Evolutionary conservation across 2,329 filamentous ascomycete genomes (phyloP).

Genomic region (Aotearoamyces nothofagi): DNA sequence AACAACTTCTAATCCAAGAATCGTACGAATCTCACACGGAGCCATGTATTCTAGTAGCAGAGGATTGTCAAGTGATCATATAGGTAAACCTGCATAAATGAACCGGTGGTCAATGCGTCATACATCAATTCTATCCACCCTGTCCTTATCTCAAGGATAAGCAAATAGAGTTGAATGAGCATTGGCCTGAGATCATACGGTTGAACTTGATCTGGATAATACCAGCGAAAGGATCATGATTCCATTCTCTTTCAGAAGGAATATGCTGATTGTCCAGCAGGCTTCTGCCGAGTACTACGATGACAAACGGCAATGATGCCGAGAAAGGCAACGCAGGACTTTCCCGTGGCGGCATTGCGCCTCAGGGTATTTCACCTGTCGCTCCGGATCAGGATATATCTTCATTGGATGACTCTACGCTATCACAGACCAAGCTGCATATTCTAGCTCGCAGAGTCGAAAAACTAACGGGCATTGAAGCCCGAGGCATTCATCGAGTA

Average conservation of each 20-base stretch:
- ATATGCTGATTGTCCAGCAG: conserved; percentile 3
- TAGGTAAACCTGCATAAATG: conserved; percentile 13
- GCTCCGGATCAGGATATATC: conserved; percentile 6
- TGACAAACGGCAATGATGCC: conserved; percentile 5
- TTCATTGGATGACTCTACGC: conserved; percentile 5
- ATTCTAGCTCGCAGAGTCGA: conserved; percentile 11
- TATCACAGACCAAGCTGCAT: conserved; percentile 6
- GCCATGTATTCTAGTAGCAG: conserved; percentile 11
- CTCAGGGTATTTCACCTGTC: conserved; percentile 1
- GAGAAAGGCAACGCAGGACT: conserved; percentile 8
- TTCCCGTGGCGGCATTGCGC: conserved; percentile 2
- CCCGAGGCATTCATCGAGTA: conserved; percentile 44
- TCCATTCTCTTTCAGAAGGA: conserved; percentile 17
- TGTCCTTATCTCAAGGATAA: no score
- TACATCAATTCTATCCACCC: conserved; percentile 5
- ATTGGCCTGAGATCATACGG: conserved; percentile 74
- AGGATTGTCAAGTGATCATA: conserved; percentile 6
- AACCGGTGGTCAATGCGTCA: conserved; percentile 13
- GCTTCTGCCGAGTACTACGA: conserved; percentile 7
- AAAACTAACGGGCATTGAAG: conserved; percentile 24
- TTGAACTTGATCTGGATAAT: conserved; percentile 96
- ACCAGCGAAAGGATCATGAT: conserved; percentile 98
- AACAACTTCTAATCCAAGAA: no score
- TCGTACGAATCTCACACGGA: no score
- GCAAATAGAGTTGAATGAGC: conserved; percentile 4